Evolutionary conservation across 225 moss, liverwort and hornwort species (phyloP).

Genomic region (Pleurozium schreberi): DNA sequence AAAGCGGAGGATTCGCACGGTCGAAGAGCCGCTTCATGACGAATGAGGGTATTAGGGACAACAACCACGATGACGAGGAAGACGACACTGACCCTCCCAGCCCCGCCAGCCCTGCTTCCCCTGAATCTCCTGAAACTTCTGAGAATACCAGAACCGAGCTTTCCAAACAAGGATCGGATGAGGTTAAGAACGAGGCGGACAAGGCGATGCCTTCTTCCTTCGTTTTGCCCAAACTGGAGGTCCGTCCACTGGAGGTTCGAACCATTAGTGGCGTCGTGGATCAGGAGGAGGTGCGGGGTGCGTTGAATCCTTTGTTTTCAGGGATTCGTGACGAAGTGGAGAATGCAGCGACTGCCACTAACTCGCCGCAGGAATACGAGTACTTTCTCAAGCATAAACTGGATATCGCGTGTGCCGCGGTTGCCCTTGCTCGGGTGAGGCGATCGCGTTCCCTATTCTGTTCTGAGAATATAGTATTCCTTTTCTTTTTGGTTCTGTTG

Average conservation of each 20-base stretch:
- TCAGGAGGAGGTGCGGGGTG: conserved; percentile 60
- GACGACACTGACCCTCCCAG: conserved; percentile 31
- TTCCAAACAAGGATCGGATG: conserved; percentile 22
- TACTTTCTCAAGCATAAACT: conserved; percentile 60
- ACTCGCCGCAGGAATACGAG: conserved; percentile 61
- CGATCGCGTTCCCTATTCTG: neutral
- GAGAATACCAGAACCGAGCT: conserved; percentile 13
- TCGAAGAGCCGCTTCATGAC: conserved; percentile 35
- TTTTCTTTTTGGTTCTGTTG: neutral
- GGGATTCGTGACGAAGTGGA: conserved; percentile 65
- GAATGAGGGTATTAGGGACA: conserved; percentile 15
- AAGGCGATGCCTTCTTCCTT: neutral
- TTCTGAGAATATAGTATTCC: neutral
- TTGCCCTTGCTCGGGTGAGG: conserved; percentile 72
- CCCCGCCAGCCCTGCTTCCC: conserved; percentile 21
- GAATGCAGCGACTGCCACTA: conserved; percentile 29
- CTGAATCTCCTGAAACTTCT: conserved; percentile 36
- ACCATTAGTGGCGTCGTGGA: conserved; percentile 29
- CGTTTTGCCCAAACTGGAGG: conserved; percentile 14
- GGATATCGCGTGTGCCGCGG: conserved; percentile 72
- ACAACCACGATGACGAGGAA: conserved; percentile 15
- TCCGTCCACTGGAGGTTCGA: neutral
- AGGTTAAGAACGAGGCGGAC: neutral
- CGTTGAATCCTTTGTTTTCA: conserved; percentile 81
- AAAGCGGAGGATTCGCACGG: conserved; percentile 24